A percentile compares a stretch with the other conserved stretches of the same genome.
These are phyloP conservation scores for Rubroboletus satanas DNA, from an alignment of 768 basidiomycete genomes.

Conservation along the genomic window DNA sequence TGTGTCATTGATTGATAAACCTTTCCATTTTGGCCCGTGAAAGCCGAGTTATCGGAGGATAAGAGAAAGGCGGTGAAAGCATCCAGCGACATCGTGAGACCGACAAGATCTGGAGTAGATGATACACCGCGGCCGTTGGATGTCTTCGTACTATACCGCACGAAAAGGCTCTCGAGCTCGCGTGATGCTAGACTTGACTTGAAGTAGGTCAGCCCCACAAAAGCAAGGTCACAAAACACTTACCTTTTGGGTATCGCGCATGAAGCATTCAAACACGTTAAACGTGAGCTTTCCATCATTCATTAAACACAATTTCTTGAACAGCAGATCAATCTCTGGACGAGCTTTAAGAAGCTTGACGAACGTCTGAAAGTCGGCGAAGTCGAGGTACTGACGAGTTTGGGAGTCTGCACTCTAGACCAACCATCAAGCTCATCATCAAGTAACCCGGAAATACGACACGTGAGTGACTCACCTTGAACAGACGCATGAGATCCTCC, in stretches of 20 bases:
- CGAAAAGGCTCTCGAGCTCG: slow-evolving; percentile 36
- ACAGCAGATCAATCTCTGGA: slow-evolving; percentile 72
- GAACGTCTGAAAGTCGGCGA: slow-evolving; percentile 74
- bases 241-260: slow-evolving; percentile 51
- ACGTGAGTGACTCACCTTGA: slow-evolving; percentile 42
- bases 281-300: slow-evolving; percentile 36
- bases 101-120: background rate
- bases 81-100: slow-evolving; percentile 45
- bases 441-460: background rate
- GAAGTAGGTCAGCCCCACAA: slow-evolving; percentile 10
- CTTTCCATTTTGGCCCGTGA: slow-evolving; percentile 47
- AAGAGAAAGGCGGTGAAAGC: slow-evolving; percentile 76
- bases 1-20: slow-evolving; percentile 83
- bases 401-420: slow-evolving; percentile 60
- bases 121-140: background rate
- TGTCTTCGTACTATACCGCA: slow-evolving; percentile 30
- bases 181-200: slow-evolving; percentile 35
- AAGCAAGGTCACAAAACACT: slow-evolving; percentile 3
- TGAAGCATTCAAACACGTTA: slow-evolving; percentile 46
- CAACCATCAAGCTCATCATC: background rate
- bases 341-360: slow-evolving; percentile 81
- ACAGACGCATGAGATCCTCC: slow-evolving; percentile 52
- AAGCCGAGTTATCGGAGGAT: slow-evolving; percentile 70
- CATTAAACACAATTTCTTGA: slow-evolving; percentile 37
- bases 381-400: slow-evolving; percentile 61